Base-by-base conservation (phyloP, 1,139 yeast genomes). In the Scheffersomyces illinoinensis region DNA sequence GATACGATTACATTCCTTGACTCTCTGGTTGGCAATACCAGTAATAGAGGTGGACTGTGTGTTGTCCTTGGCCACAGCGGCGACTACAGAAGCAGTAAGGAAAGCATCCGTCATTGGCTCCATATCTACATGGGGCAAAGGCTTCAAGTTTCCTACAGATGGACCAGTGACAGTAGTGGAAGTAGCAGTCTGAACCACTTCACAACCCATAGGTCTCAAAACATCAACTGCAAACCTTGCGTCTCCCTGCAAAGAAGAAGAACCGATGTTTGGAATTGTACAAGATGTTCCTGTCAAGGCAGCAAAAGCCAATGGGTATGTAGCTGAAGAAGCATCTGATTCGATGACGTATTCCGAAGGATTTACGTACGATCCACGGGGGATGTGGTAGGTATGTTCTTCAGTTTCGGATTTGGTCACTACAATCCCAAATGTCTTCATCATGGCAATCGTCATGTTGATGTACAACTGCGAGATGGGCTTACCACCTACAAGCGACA, bases 51-150 rank as follows among this genome's bases (percentile, higher is more conserved):
- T 95, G 20, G 88, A 79, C 61, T 81, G 79, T 5, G 70, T 66
- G 5, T 77, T 74, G 62, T 79, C 85, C 14, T 62, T 62, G 4
- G 98, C 97, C 51, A 91, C 85, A 19, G 99, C 98, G 51, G 99
- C 99, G 33, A 93, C 96, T 20, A 96, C 98, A 54, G 97, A 86
- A 0, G 99, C 99, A 21, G 99, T 95, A 71, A 95, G 82, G 73
- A 95, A 95, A 0, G 99, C 99, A 76, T 95, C 99, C 0, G 99
- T 95, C 99, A 95, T 95, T 58, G 99, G 99, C 75, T 95, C 99
- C 99, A 95, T 96, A 72, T 96, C 98, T 59, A 95, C 89, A 63
- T 82, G 85, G 17, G 86, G 79, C 63, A 95, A 79, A 14, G 97
- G 92, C 67, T 81, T 84, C 65, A 95, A 81, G 3, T 76, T 66